phyloP scores from a whole-genome alignment of 208 protist genomes.

The Crithidia mellificae region DNA sequence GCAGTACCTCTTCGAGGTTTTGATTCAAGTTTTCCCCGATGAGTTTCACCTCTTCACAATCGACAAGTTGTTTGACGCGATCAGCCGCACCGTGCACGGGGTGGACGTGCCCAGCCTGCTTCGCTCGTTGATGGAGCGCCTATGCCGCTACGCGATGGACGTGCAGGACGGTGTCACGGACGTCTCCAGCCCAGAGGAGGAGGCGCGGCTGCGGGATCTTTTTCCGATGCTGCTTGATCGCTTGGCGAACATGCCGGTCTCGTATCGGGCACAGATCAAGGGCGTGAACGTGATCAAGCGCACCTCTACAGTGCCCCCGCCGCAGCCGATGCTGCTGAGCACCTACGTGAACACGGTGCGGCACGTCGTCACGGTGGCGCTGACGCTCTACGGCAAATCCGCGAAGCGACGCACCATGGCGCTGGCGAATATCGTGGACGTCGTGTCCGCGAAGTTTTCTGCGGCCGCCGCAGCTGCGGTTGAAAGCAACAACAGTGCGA shows the following conservation, averaged over 20 bases:
- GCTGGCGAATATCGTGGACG: conserved; percentile 40
- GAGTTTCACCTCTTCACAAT: conserved; percentile 97
- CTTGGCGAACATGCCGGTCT: conserved; percentile 41
- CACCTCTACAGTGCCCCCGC: conserved; percentile 29
- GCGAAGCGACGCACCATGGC: conserved; percentile 27
- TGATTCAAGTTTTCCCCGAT: conserved; percentile 98
- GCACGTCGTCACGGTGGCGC: conserved; percentile 13
- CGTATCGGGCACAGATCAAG: conserved; percentile 22
- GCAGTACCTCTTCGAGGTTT: conserved; percentile 98
- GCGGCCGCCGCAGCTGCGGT: not conserved
- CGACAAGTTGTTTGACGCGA: conserved; percentile 72
- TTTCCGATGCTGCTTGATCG: conserved; percentile 58
- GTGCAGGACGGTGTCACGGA: conserved; percentile 39
- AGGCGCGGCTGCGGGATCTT: conserved; percentile 37
- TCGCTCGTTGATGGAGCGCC: conserved; percentile 85
- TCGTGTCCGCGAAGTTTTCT: conserved; percentile 37
- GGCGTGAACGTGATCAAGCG: conserved; percentile 37
- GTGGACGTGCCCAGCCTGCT: conserved; percentile 94
- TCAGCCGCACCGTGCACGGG: conserved; percentile 61
- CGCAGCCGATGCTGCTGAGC: conserved; percentile 40
- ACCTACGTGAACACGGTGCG: conserved; percentile 56
- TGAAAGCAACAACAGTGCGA: not conserved
- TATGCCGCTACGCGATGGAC: conserved; percentile 72
- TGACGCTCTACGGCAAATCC: conserved; percentile 31
- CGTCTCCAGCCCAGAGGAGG: conserved; percentile 38